Base-by-base conservation (phyloP, 345 rosid genomes). In the Iberis pinnata region DNA sequence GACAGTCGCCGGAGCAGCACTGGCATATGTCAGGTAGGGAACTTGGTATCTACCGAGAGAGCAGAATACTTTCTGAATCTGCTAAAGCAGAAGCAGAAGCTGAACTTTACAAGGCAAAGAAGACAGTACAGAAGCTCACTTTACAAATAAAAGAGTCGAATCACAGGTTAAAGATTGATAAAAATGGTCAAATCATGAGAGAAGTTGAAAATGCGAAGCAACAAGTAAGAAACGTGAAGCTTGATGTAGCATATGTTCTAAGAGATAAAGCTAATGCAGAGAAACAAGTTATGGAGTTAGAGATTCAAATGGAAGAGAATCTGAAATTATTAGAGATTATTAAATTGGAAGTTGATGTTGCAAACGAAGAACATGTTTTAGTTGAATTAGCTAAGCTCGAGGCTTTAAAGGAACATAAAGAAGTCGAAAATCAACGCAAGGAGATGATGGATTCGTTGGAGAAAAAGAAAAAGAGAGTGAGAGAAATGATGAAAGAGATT, bases 361-460 rank as follows among this genome's bases (percentile, higher is more conserved):
- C 69, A 7, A 80, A 81, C 9, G 98, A 88, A 62, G 96, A 92
- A 50, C 84, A 74, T 59, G 80, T 92, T 67, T 59, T 83, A 9
- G 84, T 73, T 58, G 96, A 92, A 72, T 45, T 92, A 49, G 96
- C 96, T 0, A 61, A 69, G 54, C 83, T 92, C 0, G 95, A 92
- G 71, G 96, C 98, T 35, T 56, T 75, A 74, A 83, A 78, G 48
- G 96, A 92, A 42, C 55, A 22, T 27, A 70, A 53, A 51, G 86
- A 73, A 48, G 76, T 88, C 0, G 73, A 78, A 53, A 80, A 69
- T n/a, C n/a, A n/a, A n/a, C n/a, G 50, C 62, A 72, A 51, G 68
- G 74, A 52, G 72, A 74, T 65, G 61, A 43, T 62, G 17, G 53
- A 53, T n/a, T 31, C 46, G 4, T 56, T 77, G 55, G 75, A 61